Conservation (phyloP, 2,329 filamentous ascomycete species). For the Fusarium denticulatum region DNA sequence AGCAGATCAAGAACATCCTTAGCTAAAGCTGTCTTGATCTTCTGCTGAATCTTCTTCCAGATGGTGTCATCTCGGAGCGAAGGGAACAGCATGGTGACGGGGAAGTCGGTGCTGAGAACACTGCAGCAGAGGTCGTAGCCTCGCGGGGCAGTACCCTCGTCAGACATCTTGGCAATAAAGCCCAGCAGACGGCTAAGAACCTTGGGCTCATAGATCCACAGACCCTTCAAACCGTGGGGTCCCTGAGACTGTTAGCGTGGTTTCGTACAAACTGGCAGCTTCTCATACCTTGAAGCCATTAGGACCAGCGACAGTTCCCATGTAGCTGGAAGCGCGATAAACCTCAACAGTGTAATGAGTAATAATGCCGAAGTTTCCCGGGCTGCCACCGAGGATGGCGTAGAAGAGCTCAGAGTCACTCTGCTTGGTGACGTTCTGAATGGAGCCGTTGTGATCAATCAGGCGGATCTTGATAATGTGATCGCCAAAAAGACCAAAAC, state of each 20-base stretch:
- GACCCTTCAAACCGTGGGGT: slow-evolving; percentile 48
- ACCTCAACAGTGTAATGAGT: slow-evolving; percentile 61
- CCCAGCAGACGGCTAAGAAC: slow-evolving; percentile 52
- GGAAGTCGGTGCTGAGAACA: slow-evolving; percentile 55
- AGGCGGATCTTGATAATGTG: slow-evolving; percentile 60
- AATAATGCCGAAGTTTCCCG: slow-evolving; percentile 66
- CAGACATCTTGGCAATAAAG: slow-evolving; percentile 56
- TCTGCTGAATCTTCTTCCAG: slow-evolving; percentile 42
- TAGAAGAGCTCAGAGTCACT: slow-evolving; percentile 67
- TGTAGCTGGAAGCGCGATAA: slow-evolving; percentile 50
- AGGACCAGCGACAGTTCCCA: slow-evolving; percentile 40
- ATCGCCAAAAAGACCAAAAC: slow-evolving; percentile 65
- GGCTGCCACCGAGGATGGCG: slow-evolving; percentile 66
- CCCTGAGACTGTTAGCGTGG: not conserved
- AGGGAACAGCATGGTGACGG: slow-evolving; percentile 49
- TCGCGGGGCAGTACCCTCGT: slow-evolving; percentile 54
- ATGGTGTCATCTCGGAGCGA: slow-evolving; percentile 45
- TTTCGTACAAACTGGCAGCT: not conserved
- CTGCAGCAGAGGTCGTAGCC: slow-evolving; percentile 60
- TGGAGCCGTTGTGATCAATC: slow-evolving; percentile 57
- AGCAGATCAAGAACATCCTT: slow-evolving; percentile 51
- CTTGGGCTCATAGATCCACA: slow-evolving; percentile 53
- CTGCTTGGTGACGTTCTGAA: slow-evolving; percentile 57
- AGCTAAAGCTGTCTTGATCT: slow-evolving; percentile 50
- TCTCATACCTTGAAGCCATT: slow-evolving; percentile 16